Evolutionary conservation across 129 eudicot genomes (phyloP), one percentile per base, ranked within the genome.

Genomic region (Tanacetum coccineum): DNA sequence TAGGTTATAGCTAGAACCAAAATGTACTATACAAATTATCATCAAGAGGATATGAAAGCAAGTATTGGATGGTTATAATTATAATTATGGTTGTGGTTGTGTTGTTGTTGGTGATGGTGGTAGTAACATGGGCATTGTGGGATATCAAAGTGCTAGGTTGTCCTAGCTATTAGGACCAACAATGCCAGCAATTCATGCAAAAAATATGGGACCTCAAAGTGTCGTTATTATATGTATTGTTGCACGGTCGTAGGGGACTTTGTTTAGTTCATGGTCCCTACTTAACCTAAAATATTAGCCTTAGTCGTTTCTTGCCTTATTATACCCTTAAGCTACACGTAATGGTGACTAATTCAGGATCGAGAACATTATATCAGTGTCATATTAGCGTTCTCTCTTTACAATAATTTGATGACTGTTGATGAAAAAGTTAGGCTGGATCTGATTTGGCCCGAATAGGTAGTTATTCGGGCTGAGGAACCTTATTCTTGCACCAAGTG

Each of bases 141-240:
- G 70, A 73, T 73, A 54, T 54, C 46, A 15, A 73, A 73, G 64
- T 73, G 77, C 65, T 63, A 73, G 77, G 77, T 73, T 73, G 77
- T 64, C 77, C 65, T 63, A 18, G 75, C 75, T 40, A 52, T 73
- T 42, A 73, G 71, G 65, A 73, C 65, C 77, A 73, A 73, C 42
- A 58, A 73, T 40, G 71, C 77, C 77, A 73, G 77, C 77, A 73
- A 63, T 71, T 64, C 63, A 52, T 62, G 58, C 32, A 58, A 66
- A 4, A 42, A 47, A 20, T 51, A 64, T 54, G 71, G 77, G 77
- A 64, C 77, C 65, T 73, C 39, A 63, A 42, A 64, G 59, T 65
- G 78, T 74, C 71, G 72, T 74, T 74, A 74, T 74, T 74, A 65
- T 74, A 65, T 64, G 78, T 25, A 74, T 74, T 73, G 65, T 73